These are phyloP conservation scores for Sugiyamaella pinicola DNA, from an alignment of 1,139 yeast species.

Conservation along the genomic window DNA sequence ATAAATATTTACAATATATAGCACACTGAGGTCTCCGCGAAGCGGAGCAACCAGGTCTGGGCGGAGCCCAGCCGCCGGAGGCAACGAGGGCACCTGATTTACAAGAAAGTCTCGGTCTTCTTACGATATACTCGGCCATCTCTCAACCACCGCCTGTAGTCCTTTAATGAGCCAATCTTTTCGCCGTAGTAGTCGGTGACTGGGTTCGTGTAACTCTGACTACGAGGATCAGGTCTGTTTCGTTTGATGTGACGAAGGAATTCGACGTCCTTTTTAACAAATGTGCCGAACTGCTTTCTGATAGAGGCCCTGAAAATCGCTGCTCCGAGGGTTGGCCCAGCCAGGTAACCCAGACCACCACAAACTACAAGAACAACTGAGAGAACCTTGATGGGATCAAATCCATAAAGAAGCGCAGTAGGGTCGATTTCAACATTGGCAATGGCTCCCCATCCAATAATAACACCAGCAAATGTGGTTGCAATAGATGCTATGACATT, in stretches of 20 bases:
- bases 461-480: conserved; percentile 69
- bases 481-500: conserved; percentile 67
- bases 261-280: conserved; percentile 59
- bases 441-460: conserved; percentile 72
- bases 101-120: conserved; percentile 79
- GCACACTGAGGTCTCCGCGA: too few species aligned
- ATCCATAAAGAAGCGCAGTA: conserved; percentile 77
- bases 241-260: conserved; percentile 72
- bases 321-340: conserved; percentile 84
- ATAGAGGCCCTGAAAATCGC: conserved; percentile 58
- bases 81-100: conserved; percentile 29
- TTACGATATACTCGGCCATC: conserved; percentile 90
- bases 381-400: conserved; percentile 78
- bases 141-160: conserved; percentile 92
- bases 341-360: conserved; percentile 75
- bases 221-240: conserved; percentile 91
- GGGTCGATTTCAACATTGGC: conserved; percentile 83
- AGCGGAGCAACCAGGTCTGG: too few species aligned
- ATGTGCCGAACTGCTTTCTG: conserved; percentile 50
- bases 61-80: too few species aligned
- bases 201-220: conserved; percentile 89
- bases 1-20: conserved; percentile 15
- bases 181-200: conserved; percentile 98
- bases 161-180: conserved; percentile 81
- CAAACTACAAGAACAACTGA: conserved; percentile 59